phyloP scores from a whole-genome alignment of 352 stramenopile genomes.

The Phytophthora pistaciae region DNA sequence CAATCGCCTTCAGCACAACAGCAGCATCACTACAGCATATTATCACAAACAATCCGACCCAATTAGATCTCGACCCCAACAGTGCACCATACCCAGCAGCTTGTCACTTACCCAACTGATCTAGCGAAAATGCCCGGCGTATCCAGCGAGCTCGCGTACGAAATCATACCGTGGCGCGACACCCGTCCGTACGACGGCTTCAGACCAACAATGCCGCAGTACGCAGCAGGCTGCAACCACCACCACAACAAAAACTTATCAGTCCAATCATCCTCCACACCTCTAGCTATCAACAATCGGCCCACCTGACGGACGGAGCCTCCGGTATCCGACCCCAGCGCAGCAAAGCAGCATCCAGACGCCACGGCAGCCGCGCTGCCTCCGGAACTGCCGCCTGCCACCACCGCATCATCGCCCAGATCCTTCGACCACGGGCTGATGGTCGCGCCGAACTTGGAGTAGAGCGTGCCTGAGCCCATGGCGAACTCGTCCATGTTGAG shows the following conservation, averaged over 20 bases:
- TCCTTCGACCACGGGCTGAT: slow-evolving; percentile 90
- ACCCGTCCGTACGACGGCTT: slow-evolving; percentile 98
- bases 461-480: slow-evolving; percentile 97
- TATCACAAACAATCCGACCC: background rate
- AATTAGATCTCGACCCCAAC: background rate
- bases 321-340: slow-evolving; percentile 98
- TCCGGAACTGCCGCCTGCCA: slow-evolving; percentile 95
- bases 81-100: background rate
- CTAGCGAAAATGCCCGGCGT: slow-evolving; percentile 94
- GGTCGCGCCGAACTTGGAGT: slow-evolving; percentile 89
- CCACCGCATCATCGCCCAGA: slow-evolving; percentile 58
- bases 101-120: slow-evolving; percentile 77
- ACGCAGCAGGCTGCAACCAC: slow-evolving; percentile 89
- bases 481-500: slow-evolving; percentile 99
- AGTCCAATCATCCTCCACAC: background rate
- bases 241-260: background rate
- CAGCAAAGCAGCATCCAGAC: slow-evolving; percentile 91
- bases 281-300: too few species aligned
- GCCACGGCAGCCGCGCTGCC: slow-evolving; percentile 95
- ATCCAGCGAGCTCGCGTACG: slow-evolving; percentile 97
- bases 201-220: slow-evolving; percentile 96
- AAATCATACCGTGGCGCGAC: slow-evolving; percentile 97
- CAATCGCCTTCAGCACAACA: slow-evolving; percentile 82
- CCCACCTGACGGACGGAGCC: slow-evolving; percentile 95
- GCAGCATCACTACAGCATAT: slow-evolving; percentile 68